Percentiles rank a stretch among this genome's conserved stretches.
Conservation (phyloP, 2,329 filamentous ascomycete species). For the Aspergillus uvarum region DNA sequence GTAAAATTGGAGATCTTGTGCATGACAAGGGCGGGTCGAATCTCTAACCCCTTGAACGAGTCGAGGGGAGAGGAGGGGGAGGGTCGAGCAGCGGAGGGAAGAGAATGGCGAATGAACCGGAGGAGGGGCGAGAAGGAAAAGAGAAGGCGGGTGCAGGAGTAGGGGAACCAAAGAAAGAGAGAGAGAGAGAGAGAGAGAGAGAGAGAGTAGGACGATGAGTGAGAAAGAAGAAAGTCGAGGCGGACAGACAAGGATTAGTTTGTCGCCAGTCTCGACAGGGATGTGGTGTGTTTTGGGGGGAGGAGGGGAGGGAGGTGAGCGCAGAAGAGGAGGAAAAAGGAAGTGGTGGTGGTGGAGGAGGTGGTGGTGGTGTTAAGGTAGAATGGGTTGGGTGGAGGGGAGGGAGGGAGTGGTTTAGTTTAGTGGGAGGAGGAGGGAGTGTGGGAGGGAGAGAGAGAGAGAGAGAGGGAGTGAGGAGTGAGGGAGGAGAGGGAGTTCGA, state of each 20-base stretch:
- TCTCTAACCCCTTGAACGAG: conserved; percentile 38
- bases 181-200: conserved; percentile 11
- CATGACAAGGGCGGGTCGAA: conserved; percentile 46
- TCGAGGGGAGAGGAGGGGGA: conserved; percentile 37
- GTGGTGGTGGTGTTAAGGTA: too few species aligned
- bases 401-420: conserved; percentile 7
- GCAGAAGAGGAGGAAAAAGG: too few species aligned
- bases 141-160: conserved; percentile 7
- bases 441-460: background rate
- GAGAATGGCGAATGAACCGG: conserved; percentile 20
- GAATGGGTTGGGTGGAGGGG: too few species aligned
- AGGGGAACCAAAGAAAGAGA: conserved; percentile 21
- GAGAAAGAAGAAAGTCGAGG: conserved; percentile 9
- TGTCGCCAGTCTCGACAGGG: conserved; percentile 35
- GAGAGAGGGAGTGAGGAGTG: background rate
- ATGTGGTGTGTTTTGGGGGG: conserved; percentile 17
- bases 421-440: conserved; percentile 17
- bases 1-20: conserved; percentile 70
- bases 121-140: conserved; percentile 6
- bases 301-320: background rate
- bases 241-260: conserved; percentile 12
- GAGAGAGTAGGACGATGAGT: conserved; percentile 16
- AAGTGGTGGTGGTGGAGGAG: too few species aligned
- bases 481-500: background rate
- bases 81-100: conserved; percentile 20